Conservation (phyloP, 2,329 filamentous ascomycete species). For the Cryphonectria japonica region DNA sequence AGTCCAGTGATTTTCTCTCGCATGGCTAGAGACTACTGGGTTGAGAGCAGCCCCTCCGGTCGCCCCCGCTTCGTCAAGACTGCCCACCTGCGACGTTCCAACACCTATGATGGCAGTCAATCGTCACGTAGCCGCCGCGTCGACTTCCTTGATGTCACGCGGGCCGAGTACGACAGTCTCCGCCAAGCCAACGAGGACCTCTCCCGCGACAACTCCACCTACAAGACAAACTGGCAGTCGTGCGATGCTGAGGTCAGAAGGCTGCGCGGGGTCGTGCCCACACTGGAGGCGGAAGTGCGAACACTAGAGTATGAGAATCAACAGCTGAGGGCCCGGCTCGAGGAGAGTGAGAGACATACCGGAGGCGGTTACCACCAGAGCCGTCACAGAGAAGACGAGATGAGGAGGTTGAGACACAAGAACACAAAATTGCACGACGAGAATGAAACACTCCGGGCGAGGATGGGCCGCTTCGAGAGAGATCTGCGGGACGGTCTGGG, state of each 20-base stretch:
- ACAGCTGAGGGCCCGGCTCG: slow-evolving; percentile 42
- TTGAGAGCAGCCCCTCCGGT: slow-evolving; percentile 23
- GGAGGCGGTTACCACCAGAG: slow-evolving; percentile 35
- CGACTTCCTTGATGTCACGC: slow-evolving; percentile 34
- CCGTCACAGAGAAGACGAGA: slow-evolving; percentile 37
- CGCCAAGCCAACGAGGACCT: slow-evolving; percentile 32
- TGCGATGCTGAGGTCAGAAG: slow-evolving; percentile 43
- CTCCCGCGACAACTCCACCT: slow-evolving; percentile 36
- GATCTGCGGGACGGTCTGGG: slow-evolving; percentile 38
- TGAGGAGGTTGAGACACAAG: slow-evolving; percentile 41
- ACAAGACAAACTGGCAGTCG: slow-evolving; percentile 43
- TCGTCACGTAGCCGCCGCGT: slow-evolving; percentile 31
- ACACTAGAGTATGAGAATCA: slow-evolving; percentile 45
- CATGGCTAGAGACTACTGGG: slow-evolving; percentile 29
- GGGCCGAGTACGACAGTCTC: slow-evolving; percentile 33
- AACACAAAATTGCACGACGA: slow-evolving; percentile 44
- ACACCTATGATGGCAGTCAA: slow-evolving; percentile 28
- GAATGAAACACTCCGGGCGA: slow-evolving; percentile 39
- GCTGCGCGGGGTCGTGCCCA: slow-evolving; percentile 32
- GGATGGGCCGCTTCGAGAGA: slow-evolving; percentile 41
- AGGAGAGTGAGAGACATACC: slow-evolving; percentile 33
- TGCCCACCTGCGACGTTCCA: slow-evolving; percentile 26
- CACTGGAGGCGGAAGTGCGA: slow-evolving; percentile 36
- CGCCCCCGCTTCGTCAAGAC: slow-evolving; percentile 34
- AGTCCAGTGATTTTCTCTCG: not conserved